These are phyloP conservation scores for Carex scoparia DNA, from an alignment of 176 grass and related monocot species.

Conservation along the genomic window DNA sequence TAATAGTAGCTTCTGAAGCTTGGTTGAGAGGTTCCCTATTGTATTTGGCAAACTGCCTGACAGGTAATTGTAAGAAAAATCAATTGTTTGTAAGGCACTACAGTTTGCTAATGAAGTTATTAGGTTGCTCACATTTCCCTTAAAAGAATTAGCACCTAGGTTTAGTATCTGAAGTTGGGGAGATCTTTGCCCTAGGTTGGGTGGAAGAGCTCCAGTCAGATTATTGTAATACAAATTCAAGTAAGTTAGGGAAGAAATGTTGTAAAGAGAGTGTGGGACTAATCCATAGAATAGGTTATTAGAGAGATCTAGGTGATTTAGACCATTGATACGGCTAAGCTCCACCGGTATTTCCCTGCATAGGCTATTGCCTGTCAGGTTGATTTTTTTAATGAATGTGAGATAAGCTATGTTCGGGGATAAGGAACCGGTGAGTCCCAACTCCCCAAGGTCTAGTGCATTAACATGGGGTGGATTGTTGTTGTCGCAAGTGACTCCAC, in stretches of 20 bases:
- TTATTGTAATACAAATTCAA: neutral
- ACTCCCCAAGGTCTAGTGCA: slow-evolving; percentile 6
- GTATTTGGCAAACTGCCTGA: slow-evolving; percentile 22
- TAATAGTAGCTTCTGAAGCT: neutral
- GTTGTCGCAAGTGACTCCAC: slow-evolving; percentile 12
- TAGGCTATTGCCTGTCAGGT: slow-evolving; percentile 22
- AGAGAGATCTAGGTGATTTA: slow-evolving; percentile 19
- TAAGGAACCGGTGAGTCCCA: slow-evolving; percentile 9
- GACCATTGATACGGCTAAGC: neutral
- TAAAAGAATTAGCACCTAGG: slow-evolving; percentile 22
- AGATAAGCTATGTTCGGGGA: neutral
- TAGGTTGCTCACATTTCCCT: slow-evolving; percentile 1
- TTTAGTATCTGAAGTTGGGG: slow-evolving; percentile 5
- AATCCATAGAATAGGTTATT: neutral
- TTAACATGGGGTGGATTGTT: neutral
- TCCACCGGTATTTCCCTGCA: slow-evolving; percentile 15
- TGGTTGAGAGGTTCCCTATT: neutral
- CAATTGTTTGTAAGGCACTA: neutral
- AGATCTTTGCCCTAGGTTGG: neutral
- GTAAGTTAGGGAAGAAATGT: slow-evolving; percentile 24
- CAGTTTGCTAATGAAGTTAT: slow-evolving; percentile 27
- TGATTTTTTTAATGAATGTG: slow-evolving; percentile 1
- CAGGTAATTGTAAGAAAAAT: neutral
- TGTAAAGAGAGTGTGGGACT: slow-evolving; percentile 30
- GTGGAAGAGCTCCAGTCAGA: slow-evolving; percentile 23